Base-by-base conservation (phyloP, 495 filamentous ascomycete genomes). In the Pyronema domesticum region DNA sequence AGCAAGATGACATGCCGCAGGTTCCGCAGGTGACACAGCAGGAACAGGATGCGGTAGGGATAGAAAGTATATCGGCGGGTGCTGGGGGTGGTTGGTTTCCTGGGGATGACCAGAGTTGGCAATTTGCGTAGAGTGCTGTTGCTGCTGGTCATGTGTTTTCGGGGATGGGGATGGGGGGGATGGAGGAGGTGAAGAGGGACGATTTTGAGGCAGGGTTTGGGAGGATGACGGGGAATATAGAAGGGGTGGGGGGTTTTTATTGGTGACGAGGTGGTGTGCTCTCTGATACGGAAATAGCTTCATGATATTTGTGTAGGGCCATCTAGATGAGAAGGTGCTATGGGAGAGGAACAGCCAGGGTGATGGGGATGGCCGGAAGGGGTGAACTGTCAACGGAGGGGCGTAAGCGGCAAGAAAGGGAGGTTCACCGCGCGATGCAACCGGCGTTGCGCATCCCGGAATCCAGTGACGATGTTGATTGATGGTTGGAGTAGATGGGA, bases 71-170 rank as follows among this genome's bases (percentile, higher is more conserved):
- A 35, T 17, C 47, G 13, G 47, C 47, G 10, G 47, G 47, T 13
- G 47, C 37, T 19, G 50, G 50, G 3, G 50, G 50, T 18, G 50
- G 50, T 2, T 53, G 50, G 50, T 53, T 53, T 18, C 50, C 50
- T 8, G 50, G 50, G 3, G 50, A 53, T 33, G 50, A 53, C n/a
- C 50, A 2, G 4, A 18, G 48, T 15, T n/a, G 45, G 45, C 23
- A 15, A 10, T 10, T 23, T 47, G 14, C 10, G 18, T 19, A 47
- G 39, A 2, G 15, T 42, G 15, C 39, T 42, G 1, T 42, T 13
- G 39, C 1, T 1, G 11, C 15, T 13, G 39, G 39, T n/a, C n/a
- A n/a, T n/a, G n/a, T n/a, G 39, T 1, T 36, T 34, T 9, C 15
- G 7, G 50, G 35, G 14, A 5, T 8, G 50, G 42, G 50, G 50